phyloP scores from a whole-genome alignment of 1,284 basidiomycete species.

The Trametes hirsuta region DNA sequence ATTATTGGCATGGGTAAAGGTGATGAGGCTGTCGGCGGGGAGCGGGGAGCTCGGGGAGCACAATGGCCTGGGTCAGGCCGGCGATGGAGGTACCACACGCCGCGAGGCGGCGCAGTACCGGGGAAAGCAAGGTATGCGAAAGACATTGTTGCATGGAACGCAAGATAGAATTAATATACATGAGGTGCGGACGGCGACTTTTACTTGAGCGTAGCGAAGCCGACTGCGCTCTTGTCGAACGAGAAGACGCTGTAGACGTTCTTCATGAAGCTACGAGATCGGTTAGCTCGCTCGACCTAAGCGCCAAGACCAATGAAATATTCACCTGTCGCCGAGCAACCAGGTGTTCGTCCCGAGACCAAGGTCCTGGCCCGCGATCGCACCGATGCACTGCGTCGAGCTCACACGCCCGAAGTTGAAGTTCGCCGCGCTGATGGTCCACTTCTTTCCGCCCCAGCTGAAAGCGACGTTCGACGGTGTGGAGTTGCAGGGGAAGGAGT shows the following conservation, averaged over 20 bases:
- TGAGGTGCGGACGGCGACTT: background rate
- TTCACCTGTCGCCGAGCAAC: conserved; percentile 33
- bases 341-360: conserved; percentile 30
- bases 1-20: too few relatives aligned
- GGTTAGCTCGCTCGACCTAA: background rate
- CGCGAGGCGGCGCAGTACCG: too few relatives aligned
- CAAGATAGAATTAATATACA: too few relatives aligned
- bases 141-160: too few relatives aligned
- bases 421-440: conserved; percentile 32
- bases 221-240: conserved; percentile 27
- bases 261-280: conserved; percentile 28
- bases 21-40: too few relatives aligned
- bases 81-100: too few relatives aligned
- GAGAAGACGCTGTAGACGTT: conserved; percentile 34
- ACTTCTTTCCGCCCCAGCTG: conserved; percentile 37
- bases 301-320: background rate
- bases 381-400: conserved; percentile 31
- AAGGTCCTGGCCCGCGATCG: conserved; percentile 29
- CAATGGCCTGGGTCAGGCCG: too few relatives aligned
- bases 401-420: conserved; percentile 31
- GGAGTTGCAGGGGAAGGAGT: conserved; percentile 34
- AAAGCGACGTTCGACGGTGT: conserved; percentile 30
- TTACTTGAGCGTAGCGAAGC: conserved; percentile 30
- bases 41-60: too few relatives aligned
- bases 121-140: too few relatives aligned